Conservation (phyloP, 352 stramenopile species). For the Pythium monospermum region DNA sequence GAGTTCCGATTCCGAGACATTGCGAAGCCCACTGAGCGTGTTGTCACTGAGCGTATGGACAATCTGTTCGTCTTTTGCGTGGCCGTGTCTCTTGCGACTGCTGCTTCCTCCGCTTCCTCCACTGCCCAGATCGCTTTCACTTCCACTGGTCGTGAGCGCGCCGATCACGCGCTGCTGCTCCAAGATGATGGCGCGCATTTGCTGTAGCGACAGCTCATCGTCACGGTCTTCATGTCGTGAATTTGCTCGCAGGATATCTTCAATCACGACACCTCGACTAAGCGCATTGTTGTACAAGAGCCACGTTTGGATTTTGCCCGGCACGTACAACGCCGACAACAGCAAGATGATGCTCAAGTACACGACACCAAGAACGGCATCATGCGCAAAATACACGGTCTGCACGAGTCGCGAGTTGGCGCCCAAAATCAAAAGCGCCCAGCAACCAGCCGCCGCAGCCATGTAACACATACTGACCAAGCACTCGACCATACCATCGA, state of each 20-base stretch:
- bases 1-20: constrained; percentile 36
- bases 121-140: constrained; percentile 24
- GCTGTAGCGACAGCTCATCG: constrained; percentile 35
- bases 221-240: constrained; percentile 34
- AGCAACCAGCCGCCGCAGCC: constrained; percentile 53
- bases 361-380: constrained; percentile 83
- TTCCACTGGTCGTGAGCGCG: constrained; percentile 27
- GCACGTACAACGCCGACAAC: constrained; percentile 71
- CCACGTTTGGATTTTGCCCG: constrained; percentile 90
- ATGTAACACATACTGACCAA: constrained; percentile 88
- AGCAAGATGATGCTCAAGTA: constrained; percentile 88
- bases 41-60: constrained; percentile 34
- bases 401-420: constrained; percentile 77
- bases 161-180: constrained; percentile 42
- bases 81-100: constrained; percentile 11
- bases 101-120: too few relatives aligned
- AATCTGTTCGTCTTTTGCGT: constrained; percentile 30
- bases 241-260: constrained; percentile 84
- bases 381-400: constrained; percentile 87
- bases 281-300: constrained; percentile 94
- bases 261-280: constrained; percentile 91
- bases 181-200: constrained; percentile 44
- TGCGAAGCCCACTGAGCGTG: constrained; percentile 26
- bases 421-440: constrained; percentile 68
- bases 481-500: constrained; percentile 78